A percentile compares a stretch with the other conserved stretches of the same genome.
Evolutionary conservation across 1,139 yeast species (phyloP).

Genomic region (Candida frijolesensis): DNA sequence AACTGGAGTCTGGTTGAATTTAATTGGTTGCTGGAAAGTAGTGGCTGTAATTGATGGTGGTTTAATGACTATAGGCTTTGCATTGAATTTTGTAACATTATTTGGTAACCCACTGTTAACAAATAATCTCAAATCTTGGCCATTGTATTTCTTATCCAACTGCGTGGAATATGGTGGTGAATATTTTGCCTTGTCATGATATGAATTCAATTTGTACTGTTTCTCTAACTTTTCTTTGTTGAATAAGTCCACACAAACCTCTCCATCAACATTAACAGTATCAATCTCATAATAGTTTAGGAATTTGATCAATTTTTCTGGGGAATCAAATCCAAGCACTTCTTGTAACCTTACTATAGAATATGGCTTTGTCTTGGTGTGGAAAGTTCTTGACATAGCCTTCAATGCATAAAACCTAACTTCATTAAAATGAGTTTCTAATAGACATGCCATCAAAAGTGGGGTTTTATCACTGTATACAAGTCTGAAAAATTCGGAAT

Average conservation of each 20-base stretch:
- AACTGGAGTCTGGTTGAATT: background rate
- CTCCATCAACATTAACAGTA: constrained; percentile 34
- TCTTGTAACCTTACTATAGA: constrained; percentile 47
- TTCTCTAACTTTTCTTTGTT: constrained; percentile 48
- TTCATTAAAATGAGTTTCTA: constrained; percentile 82
- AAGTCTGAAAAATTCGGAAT: constrained; percentile 63
- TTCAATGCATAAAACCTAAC: constrained; percentile 75
- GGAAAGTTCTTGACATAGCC: constrained; percentile 68
- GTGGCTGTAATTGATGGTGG: background rate
- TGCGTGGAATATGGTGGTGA: constrained; percentile 59
- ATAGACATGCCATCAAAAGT: constrained; percentile 67
- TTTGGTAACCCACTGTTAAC: constrained; percentile 45
- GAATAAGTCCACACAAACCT: constrained; percentile 55
- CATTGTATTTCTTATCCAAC: constrained; percentile 51
- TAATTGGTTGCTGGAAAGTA: background rate
- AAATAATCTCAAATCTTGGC: constrained; percentile 29
- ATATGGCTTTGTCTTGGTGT: constrained; percentile 70
- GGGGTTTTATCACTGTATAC: constrained; percentile 58
- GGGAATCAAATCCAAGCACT: constrained; percentile 67
- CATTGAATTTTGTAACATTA: constrained; percentile 7
- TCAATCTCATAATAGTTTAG: constrained; percentile 67
- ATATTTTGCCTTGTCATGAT: constrained; percentile 49
- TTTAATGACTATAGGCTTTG: background rate
- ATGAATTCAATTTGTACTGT: constrained; percentile 46
- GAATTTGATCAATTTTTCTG: constrained; percentile 55